phyloP scores from a whole-genome alignment of 2,329 filamentous ascomycete species.

The Akanthomyces uredinophilus region DNA sequence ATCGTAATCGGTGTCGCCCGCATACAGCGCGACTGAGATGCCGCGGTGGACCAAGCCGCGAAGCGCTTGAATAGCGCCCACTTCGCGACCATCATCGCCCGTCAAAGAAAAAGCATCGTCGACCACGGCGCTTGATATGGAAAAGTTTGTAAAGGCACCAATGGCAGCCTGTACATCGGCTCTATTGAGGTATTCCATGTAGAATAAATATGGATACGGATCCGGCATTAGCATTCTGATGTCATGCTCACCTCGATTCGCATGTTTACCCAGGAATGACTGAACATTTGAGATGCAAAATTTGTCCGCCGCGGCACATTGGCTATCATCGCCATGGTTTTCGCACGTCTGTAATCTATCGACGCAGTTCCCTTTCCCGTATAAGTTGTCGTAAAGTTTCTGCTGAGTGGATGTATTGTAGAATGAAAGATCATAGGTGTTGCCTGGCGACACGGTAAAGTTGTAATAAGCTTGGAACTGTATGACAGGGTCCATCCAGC shows the following conservation, averaged over 20 bases:
- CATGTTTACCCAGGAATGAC: conserved; percentile 42
- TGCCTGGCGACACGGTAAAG: neutral
- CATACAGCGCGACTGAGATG: conserved; percentile 63
- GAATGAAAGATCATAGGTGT: conserved; percentile 1
- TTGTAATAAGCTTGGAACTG: conserved; percentile 2
- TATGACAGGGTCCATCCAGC: conserved; percentile 50
- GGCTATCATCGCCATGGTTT: neutral
- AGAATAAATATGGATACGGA: conserved; percentile 54
- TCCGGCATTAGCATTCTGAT: conserved; percentile 50
- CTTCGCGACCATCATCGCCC: neutral
- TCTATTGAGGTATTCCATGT: conserved; percentile 53
- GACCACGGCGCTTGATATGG: neutral
- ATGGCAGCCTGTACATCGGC: conserved; percentile 49
- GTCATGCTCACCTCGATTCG: conserved; percentile 55
- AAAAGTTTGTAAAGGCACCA: conserved; percentile 28
- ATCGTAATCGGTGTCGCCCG: conserved; percentile 53
- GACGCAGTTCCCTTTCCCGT: conserved; percentile 35
- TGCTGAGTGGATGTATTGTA: conserved; percentile 3
- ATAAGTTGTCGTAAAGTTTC: conserved; percentile 50
- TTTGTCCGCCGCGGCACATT: neutral
- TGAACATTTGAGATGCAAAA: conserved; percentile 26
- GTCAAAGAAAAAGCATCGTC: neutral
- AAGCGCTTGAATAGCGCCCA: conserved; percentile 37
- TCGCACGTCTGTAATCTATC: neutral
- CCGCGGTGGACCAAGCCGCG: conserved; percentile 51